Evolutionary conservation across 73 alveolate species (phyloP), one percentile per base, ranked within the genome.

Genomic region (Tetrahymena elliotti): DNA sequence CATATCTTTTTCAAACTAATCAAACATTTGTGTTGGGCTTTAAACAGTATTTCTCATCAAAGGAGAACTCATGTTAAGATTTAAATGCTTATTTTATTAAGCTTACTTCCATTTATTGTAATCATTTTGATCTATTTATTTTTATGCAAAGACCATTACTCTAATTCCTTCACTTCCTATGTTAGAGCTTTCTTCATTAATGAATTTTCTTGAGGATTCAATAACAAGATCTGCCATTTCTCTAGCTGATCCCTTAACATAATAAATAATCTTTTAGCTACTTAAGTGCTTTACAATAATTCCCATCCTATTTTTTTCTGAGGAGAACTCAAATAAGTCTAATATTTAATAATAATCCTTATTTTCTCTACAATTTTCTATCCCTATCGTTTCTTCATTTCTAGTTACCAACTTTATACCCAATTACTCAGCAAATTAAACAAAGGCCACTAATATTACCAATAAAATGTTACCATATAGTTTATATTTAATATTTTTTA

Each of bases 231-330:
- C 94, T 34, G 96, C 95, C 98, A 98, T 97, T 24, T 98, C 99
- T 24, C 95, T 96, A 92, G 98, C 99, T 1, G 99, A 99, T 33
- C 99, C 99, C 95, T 98, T 98, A 22, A 98, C 52, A 94, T 97
- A 98, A 94, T 97, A 98, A 16, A 94, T 53, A 27, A 97, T 84
- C 94, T 96, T 96, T 37, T 94, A 88, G 22, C 39, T 34, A 22
- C 84, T 47, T 15, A 52, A 34, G 31, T 35, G 83, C 94, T 94
- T 94, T 34, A 99, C 97, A 40, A 98, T 95, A 39, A 99, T 98
- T 36, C 99, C 99, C 99, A 99, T 99, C 95, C 99, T 97, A 84
- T 99, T 99, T 38, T 98, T 96, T 53, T 98, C 99, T 83, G 99
- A 96, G 37, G 99, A 96, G 95, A 99, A 99, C 18, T 99, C 99